A percentile compares a stretch with the other conserved stretches of the same genome.
Conservation (phyloP, 1,284 basidiomycete species). For the Macrocybe sp. region DNA sequence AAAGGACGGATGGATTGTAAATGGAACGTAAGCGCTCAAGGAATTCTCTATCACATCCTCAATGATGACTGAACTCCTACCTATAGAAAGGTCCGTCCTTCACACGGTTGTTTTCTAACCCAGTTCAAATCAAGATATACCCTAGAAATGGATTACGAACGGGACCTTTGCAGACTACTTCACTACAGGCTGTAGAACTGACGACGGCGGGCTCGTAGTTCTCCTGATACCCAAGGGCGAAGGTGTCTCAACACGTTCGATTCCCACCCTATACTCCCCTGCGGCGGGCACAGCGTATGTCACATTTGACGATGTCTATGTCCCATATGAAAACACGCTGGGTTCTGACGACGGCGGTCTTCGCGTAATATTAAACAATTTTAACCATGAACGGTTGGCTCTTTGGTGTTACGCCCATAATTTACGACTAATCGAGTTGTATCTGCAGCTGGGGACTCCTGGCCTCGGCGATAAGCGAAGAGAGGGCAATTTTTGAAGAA, state of each 20-base stretch:
- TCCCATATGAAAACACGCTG: slow-evolving; percentile 83
- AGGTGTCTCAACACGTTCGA: slow-evolving; percentile 79
- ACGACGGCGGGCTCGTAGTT: slow-evolving; percentile 79
- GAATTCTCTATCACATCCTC: background rate
- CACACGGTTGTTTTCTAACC: background rate
- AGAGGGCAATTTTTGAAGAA: slow-evolving; percentile 47
- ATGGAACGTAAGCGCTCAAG: slow-evolving; percentile 40
- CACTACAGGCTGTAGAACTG: slow-evolving; percentile 57
- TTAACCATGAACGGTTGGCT: slow-evolving; percentile 55
- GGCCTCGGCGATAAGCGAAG: slow-evolving; percentile 32
- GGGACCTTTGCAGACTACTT: slow-evolving; percentile 61
- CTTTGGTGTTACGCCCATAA: slow-evolving; percentile 1
- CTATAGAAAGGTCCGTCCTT: slow-evolving; percentile 7
- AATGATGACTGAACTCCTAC: background rate
- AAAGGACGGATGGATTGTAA: slow-evolving; percentile 86
- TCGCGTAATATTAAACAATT: slow-evolving; percentile 80
- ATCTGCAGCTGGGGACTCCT: background rate
- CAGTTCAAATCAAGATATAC: background rate
- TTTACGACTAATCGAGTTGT: background rate
- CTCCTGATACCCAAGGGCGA: slow-evolving; percentile 65
- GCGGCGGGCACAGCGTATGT: slow-evolving; percentile 82
- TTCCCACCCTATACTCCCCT: slow-evolving; percentile 81
- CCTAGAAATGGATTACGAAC: slow-evolving; percentile 83
- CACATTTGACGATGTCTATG: slow-evolving; percentile 84
- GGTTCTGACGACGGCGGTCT: slow-evolving; percentile 85